Percentiles rank a stretch among this genome's conserved stretches.
Evolutionary conservation across 208 protist species (phyloP).

Genomic region (Borovskyia barvae): DNA sequence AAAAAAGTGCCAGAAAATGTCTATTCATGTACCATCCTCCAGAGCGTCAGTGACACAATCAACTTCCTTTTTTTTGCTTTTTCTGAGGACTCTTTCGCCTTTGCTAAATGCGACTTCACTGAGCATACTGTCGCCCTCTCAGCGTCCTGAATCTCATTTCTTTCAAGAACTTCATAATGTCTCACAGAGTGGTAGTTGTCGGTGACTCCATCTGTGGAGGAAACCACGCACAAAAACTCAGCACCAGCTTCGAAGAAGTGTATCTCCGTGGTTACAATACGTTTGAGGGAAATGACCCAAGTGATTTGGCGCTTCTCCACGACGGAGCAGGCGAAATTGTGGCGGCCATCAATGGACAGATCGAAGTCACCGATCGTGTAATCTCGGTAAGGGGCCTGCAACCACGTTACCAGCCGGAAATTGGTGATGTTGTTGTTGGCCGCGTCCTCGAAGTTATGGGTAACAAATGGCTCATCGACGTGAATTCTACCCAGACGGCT

Average conservation of each 20-base stretch:
- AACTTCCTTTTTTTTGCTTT: too few relatives aligned
- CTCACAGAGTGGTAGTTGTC: constrained; percentile 46
- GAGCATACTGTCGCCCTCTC: too few relatives aligned
- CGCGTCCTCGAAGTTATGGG: constrained; percentile 89
- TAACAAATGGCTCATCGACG: constrained; percentile 96
- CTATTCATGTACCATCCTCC: too few relatives aligned
- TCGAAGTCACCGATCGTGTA: constrained; percentile 84
- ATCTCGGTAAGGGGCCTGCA: constrained; percentile 77
- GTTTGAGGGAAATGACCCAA: constrained; percentile 54
- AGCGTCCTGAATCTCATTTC: too few relatives aligned
- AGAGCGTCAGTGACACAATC: too few relatives aligned
- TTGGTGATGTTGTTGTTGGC: constrained; percentile 97
- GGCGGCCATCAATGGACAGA: constrained; percentile 71
- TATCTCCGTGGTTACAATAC: constrained; percentile 85
- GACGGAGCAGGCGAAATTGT: constrained; percentile 83
- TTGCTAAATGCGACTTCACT: too few relatives aligned
- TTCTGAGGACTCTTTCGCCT: too few relatives aligned
- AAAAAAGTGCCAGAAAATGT: too few relatives aligned
- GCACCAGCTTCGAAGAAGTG: constrained; percentile 34
- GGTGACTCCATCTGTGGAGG: constrained; percentile 84
- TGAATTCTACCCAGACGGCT: constrained; percentile 89
- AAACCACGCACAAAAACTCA: constrained; percentile 26
- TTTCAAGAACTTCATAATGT: constrained; percentile 7
- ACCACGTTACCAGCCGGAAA: constrained; percentile 92
- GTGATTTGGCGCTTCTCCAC: constrained; percentile 32